Conservation (phyloP, 495 filamentous ascomycete genomes). For the Aspergillus haitiensis region DNA sequence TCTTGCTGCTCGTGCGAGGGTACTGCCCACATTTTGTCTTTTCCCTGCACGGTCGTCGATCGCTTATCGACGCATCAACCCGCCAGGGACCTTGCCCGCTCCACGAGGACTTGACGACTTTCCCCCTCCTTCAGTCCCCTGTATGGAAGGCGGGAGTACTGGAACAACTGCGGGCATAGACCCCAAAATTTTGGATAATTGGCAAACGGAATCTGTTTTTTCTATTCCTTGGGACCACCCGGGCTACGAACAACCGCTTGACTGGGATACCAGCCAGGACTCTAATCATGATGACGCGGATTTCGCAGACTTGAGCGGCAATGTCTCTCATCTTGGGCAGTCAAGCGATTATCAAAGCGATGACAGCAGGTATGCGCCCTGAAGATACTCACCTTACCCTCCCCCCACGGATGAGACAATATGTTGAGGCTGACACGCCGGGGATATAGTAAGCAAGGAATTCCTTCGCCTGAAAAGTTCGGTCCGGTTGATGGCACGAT, state of each 20-base stretch:
- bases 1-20: slow-evolving; percentile 5
- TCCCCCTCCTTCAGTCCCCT: slow-evolving; percentile 27
- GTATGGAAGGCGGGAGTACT: slow-evolving; percentile 50
- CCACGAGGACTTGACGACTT: slow-evolving; percentile 17
- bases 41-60: slow-evolving; percentile 11
- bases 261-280: slow-evolving; percentile 49
- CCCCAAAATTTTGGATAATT: slow-evolving; percentile 51
- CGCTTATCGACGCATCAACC: slow-evolving; percentile 6
- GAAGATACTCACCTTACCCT: slow-evolving; percentile 2
- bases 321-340: slow-evolving; percentile 29
- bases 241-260: slow-evolving; percentile 42
- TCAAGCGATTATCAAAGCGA: slow-evolving; percentile 26
- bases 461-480: slow-evolving; percentile 35
- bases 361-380: slow-evolving; percentile 33
- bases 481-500: slow-evolving; percentile 33
- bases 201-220: slow-evolving; percentile 43
- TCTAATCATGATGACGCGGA: slow-evolving; percentile 46
- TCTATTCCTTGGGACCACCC: slow-evolving; percentile 46
- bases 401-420: slow-evolving; percentile 15
- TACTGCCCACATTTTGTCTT: slow-evolving; percentile 3
- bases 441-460: slow-evolving; percentile 29
- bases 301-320: slow-evolving; percentile 36
- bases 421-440: slow-evolving; percentile 18
- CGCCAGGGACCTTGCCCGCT: slow-evolving; percentile 24
- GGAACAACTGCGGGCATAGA: slow-evolving; percentile 49